Evolutionary conservation across 192 early-diverging fungal species (phyloP).

Genomic region (Gaertneriomyces semiglobifer): DNA sequence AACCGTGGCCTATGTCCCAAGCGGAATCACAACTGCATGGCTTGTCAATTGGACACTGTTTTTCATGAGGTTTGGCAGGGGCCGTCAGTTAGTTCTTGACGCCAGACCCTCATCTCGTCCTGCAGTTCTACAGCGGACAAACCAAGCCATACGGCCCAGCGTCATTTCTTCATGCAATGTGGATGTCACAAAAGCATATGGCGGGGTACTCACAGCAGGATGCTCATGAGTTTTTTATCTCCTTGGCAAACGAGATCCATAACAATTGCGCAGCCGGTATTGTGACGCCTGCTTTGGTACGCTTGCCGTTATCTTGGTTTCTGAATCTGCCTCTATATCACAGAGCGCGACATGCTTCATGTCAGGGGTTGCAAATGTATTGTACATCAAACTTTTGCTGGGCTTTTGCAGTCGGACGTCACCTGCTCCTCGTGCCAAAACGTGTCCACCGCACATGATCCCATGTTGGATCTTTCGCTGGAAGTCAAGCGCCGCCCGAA

Average conservation of each 20-base stretch:
- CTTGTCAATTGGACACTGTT: slow-evolving; percentile 86
- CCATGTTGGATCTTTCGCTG: slow-evolving; percentile 87
- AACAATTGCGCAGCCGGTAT: slow-evolving; percentile 35
- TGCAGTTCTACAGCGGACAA: slow-evolving; percentile 65
- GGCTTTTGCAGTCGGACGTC: slow-evolving; percentile 85
- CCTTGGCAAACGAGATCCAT: slow-evolving; percentile 84
- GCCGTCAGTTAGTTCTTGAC: no score
- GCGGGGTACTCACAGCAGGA: slow-evolving; percentile 95
- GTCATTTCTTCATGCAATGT: slow-evolving; percentile 80
- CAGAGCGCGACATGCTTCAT: background rate
- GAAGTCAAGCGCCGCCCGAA: slow-evolving; percentile 61
- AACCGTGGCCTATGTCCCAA: slow-evolving; percentile 62
- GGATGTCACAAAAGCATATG: slow-evolving; percentile 80
- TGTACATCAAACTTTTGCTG: slow-evolving; percentile 87
- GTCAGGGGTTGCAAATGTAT: slow-evolving; percentile 69
- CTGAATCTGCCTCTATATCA: no score
- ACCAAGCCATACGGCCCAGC: slow-evolving; percentile 77
- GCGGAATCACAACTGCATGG: slow-evolving; percentile 66
- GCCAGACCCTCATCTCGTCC: background rate
- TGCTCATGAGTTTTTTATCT: slow-evolving; percentile 96
- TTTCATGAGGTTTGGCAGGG: slow-evolving; percentile 60
- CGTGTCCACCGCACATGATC: slow-evolving; percentile 77
- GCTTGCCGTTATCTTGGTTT: no score
- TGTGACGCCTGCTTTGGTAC: no score
- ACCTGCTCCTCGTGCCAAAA: slow-evolving; percentile 78